Evolutionary conservation across 192 early-diverging fungal species (phyloP), one percentile per base, ranked within the genome.

Genomic region (Linnemannia zychae): DNA sequence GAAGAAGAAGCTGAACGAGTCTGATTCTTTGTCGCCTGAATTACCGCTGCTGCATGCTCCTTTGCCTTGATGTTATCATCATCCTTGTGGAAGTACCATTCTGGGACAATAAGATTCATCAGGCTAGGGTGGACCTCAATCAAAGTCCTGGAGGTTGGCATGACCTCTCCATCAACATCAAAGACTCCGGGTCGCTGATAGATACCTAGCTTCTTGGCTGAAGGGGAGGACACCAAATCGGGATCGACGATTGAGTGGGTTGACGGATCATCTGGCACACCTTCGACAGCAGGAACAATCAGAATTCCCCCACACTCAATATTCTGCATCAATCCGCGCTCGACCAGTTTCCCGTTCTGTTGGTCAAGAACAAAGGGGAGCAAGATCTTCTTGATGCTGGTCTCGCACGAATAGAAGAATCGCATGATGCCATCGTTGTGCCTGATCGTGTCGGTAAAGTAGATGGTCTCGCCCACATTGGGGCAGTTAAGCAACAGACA

Each of bases 361-460:
- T 57, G 67, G n/a, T 85, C 83, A 3, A 85, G 33, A 7, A 85
- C 70, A 75, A 85, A 85, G 4, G 83, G 83, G 11, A 79, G 17
- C 9, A 85, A 34, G 31, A 85, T 79, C 49, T 67, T 75, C 70
- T 74, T 49, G 65, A 79, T 66, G 9, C 74, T 38, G 2, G 83
- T 85, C 37, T 85, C 83, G 20, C 77, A 79, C 0, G 83, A 85
- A 50, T 85, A 85, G 34, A 33, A 85, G 2, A 85, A 52, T n/a
- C 70, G 72, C 77, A 85, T 85, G 48, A 85, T 63, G 12, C 83
- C 83, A 18, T 85, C 83, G 31, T 85, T 85, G 57, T 79, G 72
- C n/a, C 83, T 67, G 36, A 85, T 76, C 28, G 73, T 53, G 69
- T 79, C 37, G 15, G 77, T 53, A 46, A 85, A 79, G 60, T 70